phyloP scores from a whole-genome alignment of 1,139 yeast genomes.

The Arxiozyma bovina region DNA sequence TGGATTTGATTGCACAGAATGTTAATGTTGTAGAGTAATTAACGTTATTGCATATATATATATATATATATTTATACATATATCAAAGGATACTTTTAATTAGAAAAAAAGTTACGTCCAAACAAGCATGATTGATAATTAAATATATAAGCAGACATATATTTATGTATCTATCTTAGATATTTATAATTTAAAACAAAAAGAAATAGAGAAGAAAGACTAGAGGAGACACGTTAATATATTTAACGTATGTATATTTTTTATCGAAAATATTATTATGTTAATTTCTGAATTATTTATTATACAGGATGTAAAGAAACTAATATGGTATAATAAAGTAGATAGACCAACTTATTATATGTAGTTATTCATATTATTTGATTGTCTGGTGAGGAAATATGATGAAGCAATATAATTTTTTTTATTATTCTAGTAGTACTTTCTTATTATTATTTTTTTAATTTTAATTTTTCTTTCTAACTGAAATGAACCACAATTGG shows the following conservation, averaged over 20 bases:
- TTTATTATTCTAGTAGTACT: neutral
- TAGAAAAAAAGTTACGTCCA: neutral
- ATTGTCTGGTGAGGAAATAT: too few species aligned
- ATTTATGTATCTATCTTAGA: too few species aligned
- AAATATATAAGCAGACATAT: too few species aligned
- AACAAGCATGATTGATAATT: too few species aligned
- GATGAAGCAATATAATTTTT: too few species aligned
- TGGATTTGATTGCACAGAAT: constrained; percentile 81
- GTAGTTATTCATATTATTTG: neutral
- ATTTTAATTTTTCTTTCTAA: constrained; percentile 14
- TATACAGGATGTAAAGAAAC: neutral
- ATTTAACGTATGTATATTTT: too few species aligned
- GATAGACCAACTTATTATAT: too few species aligned
- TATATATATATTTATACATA: neutral
- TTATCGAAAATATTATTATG: neutral
- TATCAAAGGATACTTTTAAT: neutral
- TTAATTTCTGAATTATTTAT: neutral
- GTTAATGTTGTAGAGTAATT: constrained; percentile 37
- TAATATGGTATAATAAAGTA: neutral
- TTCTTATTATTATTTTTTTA: too few species aligned
- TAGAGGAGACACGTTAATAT: too few species aligned
- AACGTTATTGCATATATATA: neutral
- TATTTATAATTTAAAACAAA: too few species aligned
- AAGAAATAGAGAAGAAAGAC: too few species aligned
- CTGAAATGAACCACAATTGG: constrained; percentile 89